phyloP scores from a whole-genome alignment of 2,329 filamentous ascomycete genomes.

The Aspergillus neoniger region DNA sequence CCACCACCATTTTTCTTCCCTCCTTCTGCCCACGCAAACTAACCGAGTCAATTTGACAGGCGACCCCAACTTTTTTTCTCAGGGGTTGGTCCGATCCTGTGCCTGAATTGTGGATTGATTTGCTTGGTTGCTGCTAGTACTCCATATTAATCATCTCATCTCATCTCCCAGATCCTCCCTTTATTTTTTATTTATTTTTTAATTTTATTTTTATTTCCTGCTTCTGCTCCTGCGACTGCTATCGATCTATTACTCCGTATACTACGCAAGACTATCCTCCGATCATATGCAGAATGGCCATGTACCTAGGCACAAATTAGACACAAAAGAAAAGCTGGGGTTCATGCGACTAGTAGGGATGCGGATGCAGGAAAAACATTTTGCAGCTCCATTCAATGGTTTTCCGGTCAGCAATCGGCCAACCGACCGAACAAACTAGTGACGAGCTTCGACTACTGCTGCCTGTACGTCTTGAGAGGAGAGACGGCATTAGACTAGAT shows the following conservation, averaged over 20 bases:
- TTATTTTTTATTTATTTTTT: too few relatives aligned
- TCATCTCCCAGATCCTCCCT: too few relatives aligned
- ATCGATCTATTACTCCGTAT: not conserved
- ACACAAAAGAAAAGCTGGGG: not conserved
- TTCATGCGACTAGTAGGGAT: conserved; percentile 4
- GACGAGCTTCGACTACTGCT: not conserved
- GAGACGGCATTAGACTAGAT: not conserved
- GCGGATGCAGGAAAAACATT: not conserved
- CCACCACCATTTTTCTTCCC: not conserved
- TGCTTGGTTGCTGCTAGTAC: not conserved
- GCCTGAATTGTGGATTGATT: not conserved
- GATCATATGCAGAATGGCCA: not conserved
- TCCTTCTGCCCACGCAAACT: not conserved
- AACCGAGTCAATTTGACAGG: not conserved
- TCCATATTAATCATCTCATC: too few relatives aligned
- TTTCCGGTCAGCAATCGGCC: not conserved
- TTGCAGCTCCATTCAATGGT: not conserved
- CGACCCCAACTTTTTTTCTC: not conserved
- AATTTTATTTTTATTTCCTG: too few relatives aligned
- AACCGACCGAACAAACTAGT: not conserved
- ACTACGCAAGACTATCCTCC: not conserved
- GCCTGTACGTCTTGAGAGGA: not conserved
- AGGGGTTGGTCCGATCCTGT: not conserved
- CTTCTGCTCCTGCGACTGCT: too few relatives aligned
- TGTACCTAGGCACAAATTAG: not conserved